phyloP scores from a whole-genome alignment of 805 yeast species.

The Wickerhamiella galacta region DNA sequence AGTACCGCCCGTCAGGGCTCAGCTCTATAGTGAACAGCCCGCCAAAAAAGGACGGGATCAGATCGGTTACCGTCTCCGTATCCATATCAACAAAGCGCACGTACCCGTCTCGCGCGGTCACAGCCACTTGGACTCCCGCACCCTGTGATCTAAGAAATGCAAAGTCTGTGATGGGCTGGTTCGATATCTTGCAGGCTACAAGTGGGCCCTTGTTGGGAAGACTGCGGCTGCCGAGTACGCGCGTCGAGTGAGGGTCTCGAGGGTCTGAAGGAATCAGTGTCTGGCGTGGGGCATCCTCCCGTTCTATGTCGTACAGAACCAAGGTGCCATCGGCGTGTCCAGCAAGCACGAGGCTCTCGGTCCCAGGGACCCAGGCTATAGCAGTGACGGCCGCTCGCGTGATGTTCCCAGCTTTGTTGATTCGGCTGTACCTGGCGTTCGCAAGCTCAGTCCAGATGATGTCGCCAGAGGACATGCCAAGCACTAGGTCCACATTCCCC shows the following conservation, averaged over 20 bases:
- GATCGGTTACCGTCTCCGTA: conserved; percentile 31
- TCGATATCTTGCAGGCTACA: conserved; percentile 47
- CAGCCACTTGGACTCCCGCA: conserved; percentile 25
- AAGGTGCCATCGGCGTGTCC: conserved; percentile 52
- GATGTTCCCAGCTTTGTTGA: conserved; percentile 34
- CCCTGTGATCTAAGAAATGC: conserved; percentile 13
- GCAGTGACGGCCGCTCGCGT: conserved; percentile 30
- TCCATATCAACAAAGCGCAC: conserved; percentile 38
- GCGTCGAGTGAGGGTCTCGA: conserved; percentile 4
- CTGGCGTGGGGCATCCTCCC: conserved; percentile 26
- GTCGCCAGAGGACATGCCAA: conserved; percentile 58
- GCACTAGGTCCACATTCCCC: conserved; percentile 30
- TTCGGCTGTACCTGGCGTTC: conserved; percentile 31
- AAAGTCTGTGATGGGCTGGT: conserved; percentile 37
- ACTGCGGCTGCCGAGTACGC: not conserved
- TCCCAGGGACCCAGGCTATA: conserved; percentile 31
- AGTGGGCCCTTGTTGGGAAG: no score
- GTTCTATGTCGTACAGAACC: conserved; percentile 32
- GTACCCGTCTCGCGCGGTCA: conserved; percentile 53
- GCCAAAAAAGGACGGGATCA: conserved; percentile 48
- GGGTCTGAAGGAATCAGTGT: conserved; percentile 12
- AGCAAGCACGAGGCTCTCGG: conserved; percentile 31
- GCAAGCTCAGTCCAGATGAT: conserved; percentile 42
- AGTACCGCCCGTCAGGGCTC: conserved; percentile 37
- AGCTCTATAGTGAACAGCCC: conserved; percentile 37